Evolutionary conservation across 768 basidiomycete genomes (phyloP), one percentile per base, ranked within the genome.

Genomic region (Ramaria sp.): DNA sequence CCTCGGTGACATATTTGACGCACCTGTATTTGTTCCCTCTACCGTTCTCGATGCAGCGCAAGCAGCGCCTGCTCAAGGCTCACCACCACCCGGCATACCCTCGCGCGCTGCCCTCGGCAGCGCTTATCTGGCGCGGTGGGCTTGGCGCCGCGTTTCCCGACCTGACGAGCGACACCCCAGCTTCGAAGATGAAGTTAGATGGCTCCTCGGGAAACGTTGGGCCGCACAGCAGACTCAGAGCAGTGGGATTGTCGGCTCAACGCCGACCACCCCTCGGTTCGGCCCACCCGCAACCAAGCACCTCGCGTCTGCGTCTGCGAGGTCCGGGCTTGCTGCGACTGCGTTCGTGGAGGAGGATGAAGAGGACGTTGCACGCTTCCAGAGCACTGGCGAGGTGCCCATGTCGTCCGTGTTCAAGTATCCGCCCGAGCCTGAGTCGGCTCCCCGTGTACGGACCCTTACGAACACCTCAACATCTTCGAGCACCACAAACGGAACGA

Each of bases 71-170:
- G 43, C 47, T 38, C 44, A 44, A 18, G 36, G 27, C 18, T 42
- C 59, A 6, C 47, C 50, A 22, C 50, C 48, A 47, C 74, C 69
- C 9, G 86, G 24, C 88, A 83, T 85, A 66, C 82, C 85, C 0
- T 78, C 78, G 13, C 77, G 88, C 12, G 83, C 80, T 1, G 74
- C 84, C 0, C 69, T 91, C 3, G 88, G 88, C 0, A 77, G 79
- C 0, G 85, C 88, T 1, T 91, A 88, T 62, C 69, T 87, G 39
- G 89, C 88, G 27, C 75, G 89, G 7, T 92, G 89, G 88, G 82
- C 87, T 41, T 91, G 87, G 88, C 81, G 85, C 38, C 76, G 79
- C 59, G 83, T 71, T 25, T 68, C 62, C 53, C 66, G 66, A 9
- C 61, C 63, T 48, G 57, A 16, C 62, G 64, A 24, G 63, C 61